A percentile compares a stretch with the other conserved stretches of the same genome.
These are phyloP conservation scores for Phoma sp. DNA, from an alignment of 2,329 filamentous ascomycete species.

Conservation along the genomic window DNA sequence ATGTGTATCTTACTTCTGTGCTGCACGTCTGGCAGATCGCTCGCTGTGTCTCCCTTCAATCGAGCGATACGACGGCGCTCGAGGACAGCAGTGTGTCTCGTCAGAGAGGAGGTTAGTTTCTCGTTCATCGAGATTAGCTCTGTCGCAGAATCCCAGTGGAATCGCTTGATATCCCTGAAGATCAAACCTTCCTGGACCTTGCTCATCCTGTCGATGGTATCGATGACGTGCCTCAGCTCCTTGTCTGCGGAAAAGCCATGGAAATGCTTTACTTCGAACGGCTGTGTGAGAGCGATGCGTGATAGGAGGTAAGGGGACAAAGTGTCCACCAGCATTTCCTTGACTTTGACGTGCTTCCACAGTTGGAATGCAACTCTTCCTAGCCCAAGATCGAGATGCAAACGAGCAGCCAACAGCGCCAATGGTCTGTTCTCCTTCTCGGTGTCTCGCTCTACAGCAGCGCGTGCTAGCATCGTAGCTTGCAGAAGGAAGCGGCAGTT, in stretches of 20 bases:
- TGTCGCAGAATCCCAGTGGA: conserved; percentile 40
- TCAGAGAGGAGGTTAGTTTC: conserved; percentile 37
- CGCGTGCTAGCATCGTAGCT: conserved; percentile 37
- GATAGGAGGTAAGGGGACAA: conserved; percentile 40
- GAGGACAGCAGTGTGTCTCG: conserved; percentile 41
- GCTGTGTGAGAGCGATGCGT: conserved; percentile 44
- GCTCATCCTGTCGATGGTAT: conserved; percentile 41
- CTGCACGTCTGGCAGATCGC: conserved; percentile 26
- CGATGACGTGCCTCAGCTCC: conserved; percentile 38
- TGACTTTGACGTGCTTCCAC: conserved; percentile 36
- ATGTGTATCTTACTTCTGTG: conserved; percentile 26
- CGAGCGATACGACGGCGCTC: conserved; percentile 44
- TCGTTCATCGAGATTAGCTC: conserved; percentile 34
- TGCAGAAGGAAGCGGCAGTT: conserved; percentile 36
- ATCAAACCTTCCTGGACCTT: conserved; percentile 34
- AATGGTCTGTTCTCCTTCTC: conserved; percentile 37
- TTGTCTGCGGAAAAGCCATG: conserved; percentile 38
- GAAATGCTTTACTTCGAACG: conserved; percentile 39
- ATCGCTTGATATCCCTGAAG: conserved; percentile 33
- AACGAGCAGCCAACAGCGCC: conserved; percentile 41
- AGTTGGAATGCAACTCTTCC: conserved; percentile 40
- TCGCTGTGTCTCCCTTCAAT: conserved; percentile 34
- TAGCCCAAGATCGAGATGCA: conserved; percentile 43
- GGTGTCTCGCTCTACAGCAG: conserved; percentile 32
- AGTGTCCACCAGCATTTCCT: conserved; percentile 47